These are phyloP conservation scores for Quercus variabilis DNA, from an alignment of 306 rosid genomes.

Conservation along the genomic window DNA sequence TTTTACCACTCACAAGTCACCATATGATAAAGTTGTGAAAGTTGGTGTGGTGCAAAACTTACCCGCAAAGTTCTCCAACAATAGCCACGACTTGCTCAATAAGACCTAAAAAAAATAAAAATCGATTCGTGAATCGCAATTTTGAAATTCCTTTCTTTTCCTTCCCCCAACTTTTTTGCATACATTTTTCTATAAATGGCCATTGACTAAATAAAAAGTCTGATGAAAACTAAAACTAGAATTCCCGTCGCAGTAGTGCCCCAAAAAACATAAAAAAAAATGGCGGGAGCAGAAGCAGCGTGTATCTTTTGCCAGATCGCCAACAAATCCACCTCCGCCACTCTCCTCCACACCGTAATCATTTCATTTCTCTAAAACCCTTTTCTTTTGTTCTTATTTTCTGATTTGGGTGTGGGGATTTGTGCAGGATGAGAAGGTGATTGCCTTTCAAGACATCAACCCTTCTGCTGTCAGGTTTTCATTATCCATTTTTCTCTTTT, in stretches of 20 bases:
- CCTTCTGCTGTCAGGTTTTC: conserved; percentile 66
- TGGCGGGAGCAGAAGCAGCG: conserved; percentile 40
- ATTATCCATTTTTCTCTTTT: background rate
- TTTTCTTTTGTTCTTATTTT: background rate
- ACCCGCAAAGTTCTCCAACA: too few species aligned
- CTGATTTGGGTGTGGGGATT: conserved; percentile 17
- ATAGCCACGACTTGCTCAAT: too few species aligned
- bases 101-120: too few species aligned
- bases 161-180: too few species aligned
- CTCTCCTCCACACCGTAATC: conserved; percentile 45
- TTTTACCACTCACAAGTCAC: rapidly evolving
- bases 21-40: too few species aligned
- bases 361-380: conserved; percentile 9
- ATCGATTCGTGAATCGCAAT: too few species aligned
- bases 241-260: background rate
- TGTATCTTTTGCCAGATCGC: conserved; percentile 59
- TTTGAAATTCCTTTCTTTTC: too few species aligned
- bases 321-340: conserved; percentile 28
- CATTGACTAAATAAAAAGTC: too few species aligned
- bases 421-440: conserved; percentile 57
- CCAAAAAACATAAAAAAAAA: background rate
- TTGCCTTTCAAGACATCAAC: conserved; percentile 53
- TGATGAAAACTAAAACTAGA: too few species aligned
- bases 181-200: too few species aligned
- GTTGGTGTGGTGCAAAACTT: rapidly evolving